Base-by-base conservation (phyloP, 177 flowering plant genomes). In the Vitis hybrid region DNA sequence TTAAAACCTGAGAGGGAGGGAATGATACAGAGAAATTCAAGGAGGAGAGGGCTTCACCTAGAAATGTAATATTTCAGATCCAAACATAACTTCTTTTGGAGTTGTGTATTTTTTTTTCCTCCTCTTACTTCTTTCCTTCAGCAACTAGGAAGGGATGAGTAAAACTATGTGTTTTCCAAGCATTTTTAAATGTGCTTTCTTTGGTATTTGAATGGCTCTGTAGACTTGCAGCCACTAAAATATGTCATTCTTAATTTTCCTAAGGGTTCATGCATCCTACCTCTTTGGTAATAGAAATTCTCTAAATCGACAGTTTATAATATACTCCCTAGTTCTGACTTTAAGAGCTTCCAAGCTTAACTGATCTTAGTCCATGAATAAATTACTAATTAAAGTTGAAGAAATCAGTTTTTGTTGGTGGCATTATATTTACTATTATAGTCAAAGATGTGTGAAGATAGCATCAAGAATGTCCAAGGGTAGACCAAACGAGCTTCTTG, bases 121-220 rank as follows among this genome's bases (percentile, higher is more conserved):
- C 4, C 30, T 27, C 30, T 27, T 27, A 27, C 30, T 72, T 69
- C 62, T 52, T 68, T 72, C 74, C 55, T 49, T 40, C 65, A 69
- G 72, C 71, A 63, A 66, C 72, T 78, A 75, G 78, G 74, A 73
- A 78, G 72, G 71, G 49, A 64, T 16, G 59, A 56, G n/a, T 52
- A 18, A 49, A 71, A 60, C 27, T 49, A 49, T 18, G 40, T 66
- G 78, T 64, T 74, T 64, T 74, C 67, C 65, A 64, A 64, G 65
- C 73, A 74, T 71, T 69, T 71, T 64, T 27, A 27, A 55, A 35
- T 62, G 49, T 66, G 67, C 62, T 57, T 62, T 78, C 60, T 60
- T 71, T 15, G 70, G 62, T 46, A 68, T 35, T 46, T 49, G 51
- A 35, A 68, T 58, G 52, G 56, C 49, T 69, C 56, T 70, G 60